Evolutionary conservation across 768 basidiomycete genomes (phyloP).

Genomic region (Termitomyces sp.): DNA sequence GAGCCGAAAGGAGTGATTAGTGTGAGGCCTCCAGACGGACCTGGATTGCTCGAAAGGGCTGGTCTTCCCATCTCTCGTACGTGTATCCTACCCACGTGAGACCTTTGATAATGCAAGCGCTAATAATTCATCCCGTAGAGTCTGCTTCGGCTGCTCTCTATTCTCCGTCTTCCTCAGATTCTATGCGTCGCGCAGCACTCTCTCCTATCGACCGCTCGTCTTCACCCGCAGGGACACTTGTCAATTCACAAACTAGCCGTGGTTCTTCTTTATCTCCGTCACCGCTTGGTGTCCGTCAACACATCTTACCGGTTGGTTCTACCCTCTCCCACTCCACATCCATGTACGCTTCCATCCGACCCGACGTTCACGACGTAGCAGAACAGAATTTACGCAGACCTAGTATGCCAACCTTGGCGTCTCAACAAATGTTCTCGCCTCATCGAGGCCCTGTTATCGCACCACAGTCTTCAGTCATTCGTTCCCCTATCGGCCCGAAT

Average conservation of each 20-base stretch:
- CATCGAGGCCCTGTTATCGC: neutral
- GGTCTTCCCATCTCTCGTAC: neutral
- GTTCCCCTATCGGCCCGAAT: neutral
- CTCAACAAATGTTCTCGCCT: slow-evolving; percentile 8
- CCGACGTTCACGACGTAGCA: neutral
- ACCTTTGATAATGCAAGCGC: too few species aligned
- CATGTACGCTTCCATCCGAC: slow-evolving; percentile 16
- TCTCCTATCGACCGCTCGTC: slow-evolving; percentile 20
- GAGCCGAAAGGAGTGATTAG: slow-evolving; percentile 27
- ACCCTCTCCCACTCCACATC: slow-evolving; percentile 21
- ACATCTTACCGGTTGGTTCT: slow-evolving; percentile 1
- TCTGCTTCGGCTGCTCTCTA: slow-evolving; percentile 18
- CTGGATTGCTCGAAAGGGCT: neutral
- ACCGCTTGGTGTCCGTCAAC: slow-evolving; percentile 8
- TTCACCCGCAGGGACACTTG: slow-evolving; percentile 16
- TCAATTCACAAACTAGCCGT: slow-evolving; percentile 14
- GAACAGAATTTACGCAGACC: slow-evolving; percentile 17
- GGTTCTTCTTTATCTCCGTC: slow-evolving; percentile 11
- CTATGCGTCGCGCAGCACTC: slow-evolving; percentile 18
- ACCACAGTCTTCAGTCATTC: slow-evolving; percentile 3
- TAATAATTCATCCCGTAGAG: neutral
- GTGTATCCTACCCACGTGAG: neutral
- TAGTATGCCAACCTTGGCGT: slow-evolving; percentile 20
- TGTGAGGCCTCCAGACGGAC: neutral
- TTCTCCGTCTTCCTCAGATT: slow-evolving; percentile 29